Base-by-base conservation (phyloP, 2,329 filamentous ascomycete species). In the Trichoderma sp. region DNA sequence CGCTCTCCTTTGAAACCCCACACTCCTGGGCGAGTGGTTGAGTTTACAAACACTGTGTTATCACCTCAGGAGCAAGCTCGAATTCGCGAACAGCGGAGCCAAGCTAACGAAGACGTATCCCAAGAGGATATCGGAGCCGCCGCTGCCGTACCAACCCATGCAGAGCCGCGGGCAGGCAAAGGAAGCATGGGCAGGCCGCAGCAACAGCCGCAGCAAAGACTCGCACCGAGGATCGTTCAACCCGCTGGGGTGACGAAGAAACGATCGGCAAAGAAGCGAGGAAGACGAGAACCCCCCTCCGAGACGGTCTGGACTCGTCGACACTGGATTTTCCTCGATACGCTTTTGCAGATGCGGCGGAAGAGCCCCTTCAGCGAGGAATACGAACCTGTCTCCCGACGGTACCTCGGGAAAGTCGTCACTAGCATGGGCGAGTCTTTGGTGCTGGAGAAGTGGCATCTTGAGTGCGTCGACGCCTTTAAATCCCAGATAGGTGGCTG, bases 391-490 rank as follows among this genome's bases (percentile, higher is more conserved):
- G 71, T 72, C 17, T 75, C 78, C 1, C 74, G 76, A 50, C 73
- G 75, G 50, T 79, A 84, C 35, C 76, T 86, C 2, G 84, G 85
- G 67, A 84, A 83, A 73, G 79, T 78, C 29, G 82, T 87, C 67
- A 74, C 75, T 27, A 81, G 82, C 32, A 80, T 83, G 39, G 83
- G 80, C 54, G 78, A 82, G 73, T 75, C 76, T 5, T 78, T 88
- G 77, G 70, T 78, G 25, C 77, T 89, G 19, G 81, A 87, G 75
- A 74, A 78, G 67, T 88, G 86, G 86, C 86, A 89, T 68, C 75
- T 88, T 19, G 86, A 88, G 68, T 81, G 87, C 64, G 80, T 88
- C 27, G 83, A 87, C 68, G 85, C 82, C 3, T 88, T 88, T 72
- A 77, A 76, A 67, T 73, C 73, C 13, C 78, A 83, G 68, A 79